Percentiles rank a stretch among this genome's conserved stretches.
These are phyloP conservation scores for Sporopachydermia quercuum DNA, from an alignment of 805 yeast species.

Conservation along the genomic window DNA sequence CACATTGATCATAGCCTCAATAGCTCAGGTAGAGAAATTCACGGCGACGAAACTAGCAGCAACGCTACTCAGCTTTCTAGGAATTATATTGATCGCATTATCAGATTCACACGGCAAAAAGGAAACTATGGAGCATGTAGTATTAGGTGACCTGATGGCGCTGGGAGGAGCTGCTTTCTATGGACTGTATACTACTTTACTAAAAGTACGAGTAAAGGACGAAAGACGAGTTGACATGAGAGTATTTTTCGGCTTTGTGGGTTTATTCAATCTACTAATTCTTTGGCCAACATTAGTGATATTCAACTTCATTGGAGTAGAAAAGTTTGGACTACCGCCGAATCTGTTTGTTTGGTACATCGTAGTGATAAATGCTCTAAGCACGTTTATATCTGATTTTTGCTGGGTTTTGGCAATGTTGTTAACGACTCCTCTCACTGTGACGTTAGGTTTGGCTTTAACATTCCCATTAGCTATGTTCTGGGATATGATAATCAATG, in stretches of 20 bases:
- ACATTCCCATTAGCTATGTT: slow-evolving; percentile 92
- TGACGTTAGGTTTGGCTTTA: slow-evolving; percentile 84
- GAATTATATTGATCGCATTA: slow-evolving; percentile 67
- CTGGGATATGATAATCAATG: slow-evolving; percentile 70
- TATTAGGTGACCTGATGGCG: slow-evolving; percentile 70
- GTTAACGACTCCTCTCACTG: slow-evolving; percentile 85
- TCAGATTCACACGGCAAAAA: slow-evolving; percentile 33
- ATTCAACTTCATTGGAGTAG: slow-evolving; percentile 49
- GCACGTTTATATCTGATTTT: slow-evolving; percentile 78
- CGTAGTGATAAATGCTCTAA: slow-evolving; percentile 48
- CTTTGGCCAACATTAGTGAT: slow-evolving; percentile 74
- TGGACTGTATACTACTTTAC: slow-evolving; percentile 77
- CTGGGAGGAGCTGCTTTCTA: slow-evolving; percentile 77
- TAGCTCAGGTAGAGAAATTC: slow-evolving; percentile 56
- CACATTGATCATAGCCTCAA: slow-evolving; percentile 69
- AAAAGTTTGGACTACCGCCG: slow-evolving; percentile 58
- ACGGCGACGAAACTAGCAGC: slow-evolving; percentile 54
- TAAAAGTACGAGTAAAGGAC: slow-evolving; percentile 56
- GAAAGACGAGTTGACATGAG: slow-evolving; percentile 73
- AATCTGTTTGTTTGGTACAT: slow-evolving; percentile 34
- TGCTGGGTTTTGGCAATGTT: slow-evolving; percentile 95
- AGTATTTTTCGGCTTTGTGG: slow-evolving; percentile 90
- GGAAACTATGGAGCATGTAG: slow-evolving; percentile 15
- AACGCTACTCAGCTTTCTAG: slow-evolving; percentile 54
- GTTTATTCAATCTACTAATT: slow-evolving; percentile 57